A percentile compares a stretch with the other conserved stretches of the same genome.
These are phyloP conservation scores for Phialophora chinensis DNA, from an alignment of 2,329 filamentous ascomycete species.

Conservation along the genomic window DNA sequence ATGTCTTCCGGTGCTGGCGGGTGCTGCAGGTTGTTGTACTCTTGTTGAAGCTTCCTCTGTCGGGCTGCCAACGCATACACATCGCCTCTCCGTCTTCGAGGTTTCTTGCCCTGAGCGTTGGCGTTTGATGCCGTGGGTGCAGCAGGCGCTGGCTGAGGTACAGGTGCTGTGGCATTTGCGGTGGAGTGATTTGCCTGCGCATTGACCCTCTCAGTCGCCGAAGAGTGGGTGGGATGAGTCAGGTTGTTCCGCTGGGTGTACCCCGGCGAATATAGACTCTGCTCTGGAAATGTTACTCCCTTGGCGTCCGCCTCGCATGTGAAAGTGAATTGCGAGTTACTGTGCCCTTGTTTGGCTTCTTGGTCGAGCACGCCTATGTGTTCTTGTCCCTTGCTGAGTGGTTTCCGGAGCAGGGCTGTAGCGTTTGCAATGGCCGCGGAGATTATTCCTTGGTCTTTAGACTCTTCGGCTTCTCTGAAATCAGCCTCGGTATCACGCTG, in stretches of 20 bases:
- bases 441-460: constrained; percentile 77
- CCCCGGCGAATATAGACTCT: constrained; percentile 49
- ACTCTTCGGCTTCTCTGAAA: constrained; percentile 49
- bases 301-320: constrained; percentile 90
- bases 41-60: constrained; percentile 76
- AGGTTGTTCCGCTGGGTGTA: constrained; percentile 37
- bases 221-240: constrained; percentile 41
- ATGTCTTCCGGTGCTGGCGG: constrained; percentile 74
- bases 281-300: constrained; percentile 75
- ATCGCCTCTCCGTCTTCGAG: constrained; percentile 69
- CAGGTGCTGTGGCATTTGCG: constrained; percentile 52
- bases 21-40: constrained; percentile 76
- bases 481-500: constrained; percentile 18
- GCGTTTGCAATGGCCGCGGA: constrained; percentile 90
- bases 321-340: constrained; percentile 92
- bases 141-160: constrained; percentile 46
- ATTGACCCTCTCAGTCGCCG: constrained; percentile 48
- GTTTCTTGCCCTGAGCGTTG: constrained; percentile 63
- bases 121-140: constrained; percentile 45
- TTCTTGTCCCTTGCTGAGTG: constrained; percentile 69
- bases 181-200: constrained; percentile 64
- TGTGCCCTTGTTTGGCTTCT: constrained; percentile 68
- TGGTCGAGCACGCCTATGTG: constrained; percentile 80
- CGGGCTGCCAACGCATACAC: constrained; percentile 77
- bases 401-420: constrained; percentile 66